Evolutionary conservation across 352 stramenopile species (phyloP).

Genomic region (Pythium angustatum): DNA sequence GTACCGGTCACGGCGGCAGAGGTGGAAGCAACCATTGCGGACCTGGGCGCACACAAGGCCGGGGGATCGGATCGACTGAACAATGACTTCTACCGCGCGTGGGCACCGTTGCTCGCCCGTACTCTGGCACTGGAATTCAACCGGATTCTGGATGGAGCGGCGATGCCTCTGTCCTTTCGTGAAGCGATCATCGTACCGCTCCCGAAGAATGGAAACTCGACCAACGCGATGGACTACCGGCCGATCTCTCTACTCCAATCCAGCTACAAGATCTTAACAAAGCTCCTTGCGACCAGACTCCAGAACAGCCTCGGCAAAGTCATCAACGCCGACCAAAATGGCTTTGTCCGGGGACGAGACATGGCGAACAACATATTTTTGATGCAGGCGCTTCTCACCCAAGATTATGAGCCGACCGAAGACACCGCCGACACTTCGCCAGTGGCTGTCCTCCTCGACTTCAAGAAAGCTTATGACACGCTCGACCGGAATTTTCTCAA

Average conservation of each 20-base stretch:
- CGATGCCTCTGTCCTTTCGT: neutral
- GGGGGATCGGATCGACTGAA: neutral
- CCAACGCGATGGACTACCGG: conserved; percentile 25
- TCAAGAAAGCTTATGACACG: conserved; percentile 14
- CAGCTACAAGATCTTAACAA: conserved; percentile 34
- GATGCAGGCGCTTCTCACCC: conserved; percentile 13
- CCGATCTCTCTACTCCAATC: conserved; percentile 30
- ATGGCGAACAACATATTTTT: conserved; percentile 16
- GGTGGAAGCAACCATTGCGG: neutral
- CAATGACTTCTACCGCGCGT: conserved; percentile 21
- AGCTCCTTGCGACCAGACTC: conserved; percentile 7
- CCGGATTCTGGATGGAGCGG: neutral
- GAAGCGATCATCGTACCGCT: conserved; percentile 25
- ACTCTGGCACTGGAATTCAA: conserved; percentile 3
- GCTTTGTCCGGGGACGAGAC: conserved; percentile 22
- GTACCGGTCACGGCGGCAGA: neutral
- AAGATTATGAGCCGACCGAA: neutral
- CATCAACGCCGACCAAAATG: conserved; percentile 29
- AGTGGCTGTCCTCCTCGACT: conserved; percentile 8
- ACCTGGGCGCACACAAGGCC: conserved; percentile 4
- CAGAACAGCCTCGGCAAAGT: conserved; percentile 5
- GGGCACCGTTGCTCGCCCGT: neutral
- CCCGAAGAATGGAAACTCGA: conserved; percentile 25
- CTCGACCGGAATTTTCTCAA: neutral
- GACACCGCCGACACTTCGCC: neutral